Evolutionary conservation across 23 red algal species (phyloP), one percentile per base, ranked within the genome.

Genomic region (Porphyridium purpureum): DNA sequence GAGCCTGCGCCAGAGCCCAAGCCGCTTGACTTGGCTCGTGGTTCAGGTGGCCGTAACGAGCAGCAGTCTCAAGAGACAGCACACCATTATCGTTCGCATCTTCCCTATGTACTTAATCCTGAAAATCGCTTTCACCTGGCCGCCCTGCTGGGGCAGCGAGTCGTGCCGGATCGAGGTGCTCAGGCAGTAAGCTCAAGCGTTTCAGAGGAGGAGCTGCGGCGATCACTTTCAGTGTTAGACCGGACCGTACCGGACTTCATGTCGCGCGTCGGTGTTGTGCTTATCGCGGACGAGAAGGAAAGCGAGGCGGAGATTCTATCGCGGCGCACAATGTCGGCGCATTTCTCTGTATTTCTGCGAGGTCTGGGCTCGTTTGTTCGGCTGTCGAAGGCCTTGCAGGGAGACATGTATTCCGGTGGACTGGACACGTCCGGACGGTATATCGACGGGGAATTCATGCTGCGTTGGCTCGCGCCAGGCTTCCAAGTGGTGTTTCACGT

Each of bases 401-500:
- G 38, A 44, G 17, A 44, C 38, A 44, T 44, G 20, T 64, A 50
- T 19, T 47, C 59, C 26, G 59, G 59, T 7, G 59, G 59, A 4
- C 59, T 64, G 33, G 59, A 64, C 40, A 47, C 30, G 27, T 47
- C 31, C 35, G 59, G 40, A 35, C 38, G 59, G 4, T 6, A 49
- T 15, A 33, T 33, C 11, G 59, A 64, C 35, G 59, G 59, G 8
- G 59, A 41, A 5, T 64, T 50, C 20, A 26, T 26, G 23, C 7
- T 64, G 21, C 36, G 47, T 49, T 31, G 36, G 7, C 41, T 23
- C 26, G 59, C 40, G 20, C 24, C 41, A 5, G 59, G 31, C 22
- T n/a, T 35, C 3, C 59, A 64, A 35, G 34, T 31, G 14, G 36
- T 64, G 7, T 64, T 64, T 35, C 59, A 64, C 59, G 40, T 47